Evolutionary conservation across 352 stramenopile species (phyloP).

Genomic region (Phytophthora sansomeana): DNA sequence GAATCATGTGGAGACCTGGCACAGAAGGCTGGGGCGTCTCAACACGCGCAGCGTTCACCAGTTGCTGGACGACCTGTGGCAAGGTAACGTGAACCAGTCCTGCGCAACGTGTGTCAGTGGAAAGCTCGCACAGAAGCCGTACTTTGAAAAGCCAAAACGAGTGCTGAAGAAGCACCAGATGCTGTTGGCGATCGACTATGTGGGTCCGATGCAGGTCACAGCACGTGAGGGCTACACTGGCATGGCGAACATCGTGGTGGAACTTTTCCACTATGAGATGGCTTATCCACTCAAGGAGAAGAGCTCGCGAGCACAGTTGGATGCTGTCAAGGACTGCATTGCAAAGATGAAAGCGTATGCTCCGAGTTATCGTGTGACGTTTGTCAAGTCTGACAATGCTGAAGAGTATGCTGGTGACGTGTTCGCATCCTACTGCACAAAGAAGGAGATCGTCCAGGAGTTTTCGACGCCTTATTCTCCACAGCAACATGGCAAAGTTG

Average conservation of each 20-base stretch:
- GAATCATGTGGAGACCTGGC: constrained; percentile 5
- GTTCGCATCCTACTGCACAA: constrained; percentile 18
- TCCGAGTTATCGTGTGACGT: background rate
- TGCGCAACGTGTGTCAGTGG: constrained; percentile 11
- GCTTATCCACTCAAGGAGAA: background rate
- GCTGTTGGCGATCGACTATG: constrained; percentile 6
- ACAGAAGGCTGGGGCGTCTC: constrained; percentile 1
- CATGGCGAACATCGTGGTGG: background rate
- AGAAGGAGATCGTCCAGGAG: constrained; percentile 13
- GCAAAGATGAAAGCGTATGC: background rate
- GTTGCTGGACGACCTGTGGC: background rate
- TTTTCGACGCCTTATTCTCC: constrained; percentile 13
- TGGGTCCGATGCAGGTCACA: background rate
- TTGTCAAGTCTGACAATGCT: constrained; percentile 16
- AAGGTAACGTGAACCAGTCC: background rate
- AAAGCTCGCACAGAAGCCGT: constrained; percentile 6
- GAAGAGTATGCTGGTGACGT: constrained; percentile 12
- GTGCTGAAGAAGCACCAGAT: constrained; percentile 17
- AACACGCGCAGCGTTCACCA: constrained; percentile 13
- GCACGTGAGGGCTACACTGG: background rate
- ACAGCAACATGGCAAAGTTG: constrained; percentile 19
- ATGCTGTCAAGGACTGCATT: background rate
- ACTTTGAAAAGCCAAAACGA: background rate
- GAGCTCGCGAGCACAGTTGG: background rate
- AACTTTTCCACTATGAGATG: background rate